Conservation (phyloP, 768 basidiomycete genomes). For the Crassisporium funariophilum region DNA sequence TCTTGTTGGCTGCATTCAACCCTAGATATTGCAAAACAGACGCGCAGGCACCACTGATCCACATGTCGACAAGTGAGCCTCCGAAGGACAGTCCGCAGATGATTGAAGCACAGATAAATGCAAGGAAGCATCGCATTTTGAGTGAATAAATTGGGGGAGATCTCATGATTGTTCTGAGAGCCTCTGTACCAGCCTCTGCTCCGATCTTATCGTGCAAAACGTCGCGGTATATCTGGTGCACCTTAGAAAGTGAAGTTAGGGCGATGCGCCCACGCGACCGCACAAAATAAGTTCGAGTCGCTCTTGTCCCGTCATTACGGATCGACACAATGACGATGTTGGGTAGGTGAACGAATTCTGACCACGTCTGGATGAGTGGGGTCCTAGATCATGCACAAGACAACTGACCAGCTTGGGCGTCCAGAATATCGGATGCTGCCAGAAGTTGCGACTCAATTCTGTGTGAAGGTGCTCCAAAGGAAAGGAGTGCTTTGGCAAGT, state of each 20-base stretch:
- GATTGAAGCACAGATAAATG: slow-evolving; percentile 76
- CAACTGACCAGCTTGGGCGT: slow-evolving; percentile 62
- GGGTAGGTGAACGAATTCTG: slow-evolving; percentile 81
- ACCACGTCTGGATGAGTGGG: background rate
- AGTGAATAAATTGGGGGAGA: slow-evolving; percentile 71
- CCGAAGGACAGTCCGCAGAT: slow-evolving; percentile 86
- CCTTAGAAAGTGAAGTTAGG: slow-evolving; percentile 77
- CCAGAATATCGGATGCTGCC: slow-evolving; percentile 76
- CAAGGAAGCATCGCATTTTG: slow-evolving; percentile 66
- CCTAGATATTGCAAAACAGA: slow-evolving; percentile 78
- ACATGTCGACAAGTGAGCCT: slow-evolving; percentile 81
- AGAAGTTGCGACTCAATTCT: slow-evolving; percentile 87
- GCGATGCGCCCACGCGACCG: slow-evolving; percentile 81
- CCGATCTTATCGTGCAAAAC: slow-evolving; percentile 84
- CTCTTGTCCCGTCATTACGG: slow-evolving; percentile 66
- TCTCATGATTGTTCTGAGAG: slow-evolving; percentile 63
- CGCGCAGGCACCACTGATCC: slow-evolving; percentile 72
- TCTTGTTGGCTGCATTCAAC: slow-evolving; percentile 80
- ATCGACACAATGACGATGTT: slow-evolving; percentile 82
- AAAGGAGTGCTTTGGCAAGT: slow-evolving; percentile 83
- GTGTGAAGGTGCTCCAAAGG: slow-evolving; percentile 95
- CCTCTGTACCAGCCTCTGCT: slow-evolving; percentile 69
- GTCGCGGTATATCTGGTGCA: slow-evolving; percentile 82
- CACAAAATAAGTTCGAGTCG: slow-evolving; percentile 84
- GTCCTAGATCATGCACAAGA: background rate